These are phyloP conservation scores for Penicillium atrosanguineum DNA, from an alignment of 495 filamentous ascomycete species.

Conservation along the genomic window DNA sequence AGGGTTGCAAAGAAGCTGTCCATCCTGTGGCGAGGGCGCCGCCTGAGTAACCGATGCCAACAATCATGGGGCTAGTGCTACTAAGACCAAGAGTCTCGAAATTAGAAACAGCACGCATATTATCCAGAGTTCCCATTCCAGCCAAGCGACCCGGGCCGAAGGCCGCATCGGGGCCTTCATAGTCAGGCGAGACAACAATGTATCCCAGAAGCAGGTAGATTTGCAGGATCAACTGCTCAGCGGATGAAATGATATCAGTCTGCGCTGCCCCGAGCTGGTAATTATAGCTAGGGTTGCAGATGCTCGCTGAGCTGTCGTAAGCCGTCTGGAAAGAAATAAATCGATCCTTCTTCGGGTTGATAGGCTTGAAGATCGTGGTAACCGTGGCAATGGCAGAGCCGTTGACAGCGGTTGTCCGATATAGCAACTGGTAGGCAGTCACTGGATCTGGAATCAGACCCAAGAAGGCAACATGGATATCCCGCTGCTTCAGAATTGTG, in stretches of 20 bases:
- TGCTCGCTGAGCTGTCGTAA: slow-evolving; percentile 30
- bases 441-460: slow-evolving; percentile 31
- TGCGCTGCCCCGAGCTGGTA: slow-evolving; percentile 27
- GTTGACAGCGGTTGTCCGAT: slow-evolving; percentile 31
- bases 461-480: slow-evolving; percentile 25
- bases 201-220: slow-evolving; percentile 29
- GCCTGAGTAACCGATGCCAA: slow-evolving; percentile 53
- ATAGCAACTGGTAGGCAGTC: slow-evolving; percentile 27
- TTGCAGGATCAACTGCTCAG: slow-evolving; percentile 29
- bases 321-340: slow-evolving; percentile 36
- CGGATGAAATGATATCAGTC: slow-evolving; percentile 28
- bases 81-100: slow-evolving; percentile 24
- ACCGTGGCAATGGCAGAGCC: slow-evolving; percentile 34
- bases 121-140: slow-evolving; percentile 35
- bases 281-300: slow-evolving; percentile 33
- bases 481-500: slow-evolving; percentile 27
- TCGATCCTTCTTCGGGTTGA: slow-evolving; percentile 24
- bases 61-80: slow-evolving; percentile 23
- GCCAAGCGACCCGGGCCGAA: slow-evolving; percentile 28
- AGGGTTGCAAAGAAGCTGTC: slow-evolving; percentile 49
- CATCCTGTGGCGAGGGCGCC: slow-evolving; percentile 53
- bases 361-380: slow-evolving; percentile 36
- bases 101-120: slow-evolving; percentile 32
- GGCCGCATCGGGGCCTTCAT: slow-evolving; percentile 35
- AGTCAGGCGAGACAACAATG: slow-evolving; percentile 32